A percentile compares a stretch with the other conserved stretches of the same genome.
Evolutionary conservation across 2,329 filamentous ascomycete genomes (phyloP).

Genomic region (Xylariaceae sp.): DNA sequence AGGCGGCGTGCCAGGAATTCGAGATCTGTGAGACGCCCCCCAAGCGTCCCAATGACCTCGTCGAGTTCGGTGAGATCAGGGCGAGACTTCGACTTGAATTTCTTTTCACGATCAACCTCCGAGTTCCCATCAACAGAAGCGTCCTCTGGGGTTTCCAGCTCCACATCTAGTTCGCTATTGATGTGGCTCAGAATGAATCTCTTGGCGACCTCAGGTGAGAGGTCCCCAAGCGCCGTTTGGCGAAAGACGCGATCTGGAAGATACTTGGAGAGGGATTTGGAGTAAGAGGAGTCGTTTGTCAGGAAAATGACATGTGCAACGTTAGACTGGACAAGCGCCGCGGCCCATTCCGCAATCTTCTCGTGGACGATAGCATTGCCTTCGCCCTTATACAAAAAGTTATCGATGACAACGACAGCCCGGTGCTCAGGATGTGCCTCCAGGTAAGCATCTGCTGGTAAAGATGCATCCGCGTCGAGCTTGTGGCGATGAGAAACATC

Average conservation of each 20-base stretch:
- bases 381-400: conserved; percentile 78
- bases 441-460: conserved; percentile 81
- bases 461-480: conserved; percentile 65
- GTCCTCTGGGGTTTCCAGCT: conserved; percentile 19
- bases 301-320: conserved; percentile 93
- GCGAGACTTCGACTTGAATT: conserved; percentile 18
- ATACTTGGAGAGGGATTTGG: conserved; percentile 80
- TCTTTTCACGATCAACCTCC: conserved; percentile 22
- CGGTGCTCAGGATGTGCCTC: conserved; percentile 82
- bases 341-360: conserved; percentile 85
- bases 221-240: conserved; percentile 79
- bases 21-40: conserved; percentile 90
- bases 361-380: conserved; percentile 66
- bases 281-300: conserved; percentile 83
- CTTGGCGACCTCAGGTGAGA: conserved; percentile 80
- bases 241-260: conserved; percentile 89
- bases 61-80: conserved; percentile 67
- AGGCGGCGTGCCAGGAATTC: conserved; percentile 91
- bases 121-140: conserved; percentile 24
- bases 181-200: conserved; percentile 85
- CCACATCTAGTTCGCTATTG: conserved; percentile 40
- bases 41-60: conserved; percentile 73
- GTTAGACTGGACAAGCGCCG: conserved; percentile 77
- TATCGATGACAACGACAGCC: conserved; percentile 84
- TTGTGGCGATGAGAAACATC: conserved; percentile 67